phyloP scores from a whole-genome alignment of 306 rosid genomes.

The Vigna reflexopilosa region DNA sequence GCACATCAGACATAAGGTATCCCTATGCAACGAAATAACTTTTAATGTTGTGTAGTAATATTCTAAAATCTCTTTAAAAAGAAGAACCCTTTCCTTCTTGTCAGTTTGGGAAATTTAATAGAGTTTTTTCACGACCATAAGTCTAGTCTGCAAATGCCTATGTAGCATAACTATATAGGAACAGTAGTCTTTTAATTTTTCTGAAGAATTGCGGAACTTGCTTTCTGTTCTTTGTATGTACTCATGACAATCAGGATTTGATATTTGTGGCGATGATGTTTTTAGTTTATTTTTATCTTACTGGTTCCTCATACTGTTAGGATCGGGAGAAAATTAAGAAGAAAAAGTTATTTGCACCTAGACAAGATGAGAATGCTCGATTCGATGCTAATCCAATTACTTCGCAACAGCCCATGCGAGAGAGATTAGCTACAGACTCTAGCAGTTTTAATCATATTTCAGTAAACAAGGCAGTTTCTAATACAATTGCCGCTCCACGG shows the following conservation, averaged over 20 bases:
- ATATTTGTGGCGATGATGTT: slow-evolving; percentile 11
- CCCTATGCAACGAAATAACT: slow-evolving; percentile 17
- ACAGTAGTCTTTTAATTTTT: slow-evolving; percentile 4
- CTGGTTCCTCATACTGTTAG: slow-evolving; percentile 50
- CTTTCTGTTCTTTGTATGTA: slow-evolving; percentile 14
- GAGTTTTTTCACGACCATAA: background rate
- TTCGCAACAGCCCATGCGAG: slow-evolving; percentile 61
- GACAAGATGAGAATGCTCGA: slow-evolving; percentile 64
- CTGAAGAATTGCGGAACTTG: background rate
- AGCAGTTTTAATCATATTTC: slow-evolving; percentile 52
- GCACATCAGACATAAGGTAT: slow-evolving; percentile 68
- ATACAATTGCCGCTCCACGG: slow-evolving; percentile 48
- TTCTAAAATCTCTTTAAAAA: background rate
- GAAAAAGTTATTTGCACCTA: slow-evolving; percentile 68
- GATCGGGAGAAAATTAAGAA: slow-evolving; percentile 76
- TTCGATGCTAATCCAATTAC: slow-evolving; percentile 52
- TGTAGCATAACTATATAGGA: background rate
- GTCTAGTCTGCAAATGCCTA: slow-evolving; percentile 20
- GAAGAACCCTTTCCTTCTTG: background rate
- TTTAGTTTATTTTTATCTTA: slow-evolving; percentile 23
- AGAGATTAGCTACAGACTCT: slow-evolving; percentile 66
- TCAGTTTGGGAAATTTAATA: background rate
- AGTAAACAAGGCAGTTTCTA: slow-evolving; percentile 59
- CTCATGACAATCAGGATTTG: slow-evolving; percentile 32
- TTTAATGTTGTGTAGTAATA: background rate